Conservation (phyloP, 2,329 filamentous ascomycete genomes). For the Aspergillus chevalieri region DNA sequence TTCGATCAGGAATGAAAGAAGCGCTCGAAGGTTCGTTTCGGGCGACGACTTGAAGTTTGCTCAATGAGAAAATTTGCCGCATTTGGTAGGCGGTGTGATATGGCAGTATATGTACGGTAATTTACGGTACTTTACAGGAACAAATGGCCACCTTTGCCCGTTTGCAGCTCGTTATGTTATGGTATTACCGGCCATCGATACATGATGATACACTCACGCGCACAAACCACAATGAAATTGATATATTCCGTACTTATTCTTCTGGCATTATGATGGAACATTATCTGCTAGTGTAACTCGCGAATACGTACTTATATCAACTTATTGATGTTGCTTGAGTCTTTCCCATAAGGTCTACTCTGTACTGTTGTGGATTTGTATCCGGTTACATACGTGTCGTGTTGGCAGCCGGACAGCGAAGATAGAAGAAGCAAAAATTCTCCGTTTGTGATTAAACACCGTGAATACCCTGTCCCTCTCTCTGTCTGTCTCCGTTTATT, state of each 20-base stretch:
- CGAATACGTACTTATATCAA: neutral
- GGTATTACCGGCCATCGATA: neutral
- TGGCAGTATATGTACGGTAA: neutral
- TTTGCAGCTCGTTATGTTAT: neutral
- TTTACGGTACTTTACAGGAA: neutral
- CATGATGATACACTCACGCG: neutral
- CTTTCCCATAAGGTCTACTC: neutral
- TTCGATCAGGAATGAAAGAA: neutral
- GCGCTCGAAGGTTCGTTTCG: constrained; percentile 14
- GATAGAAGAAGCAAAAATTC: neutral
- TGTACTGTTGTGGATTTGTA: neutral
- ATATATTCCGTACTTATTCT: no score
- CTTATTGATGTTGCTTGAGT: neutral
- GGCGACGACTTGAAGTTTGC: neutral
- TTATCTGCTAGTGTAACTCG: neutral
- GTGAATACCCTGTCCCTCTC: neutral
- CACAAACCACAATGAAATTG: neutral
- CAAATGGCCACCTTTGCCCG: neutral
- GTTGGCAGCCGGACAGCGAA: neutral
- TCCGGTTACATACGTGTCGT: neutral
- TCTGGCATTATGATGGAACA: no score
- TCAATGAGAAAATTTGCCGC: neutral
- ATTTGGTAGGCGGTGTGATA: neutral
- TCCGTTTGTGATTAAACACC: neutral
- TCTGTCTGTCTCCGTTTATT: neutral